Evolutionary conservation across 306 rosid species (phyloP), one percentile per base, ranked within the genome.

Genomic region (Hylodesmum podocarpum): DNA sequence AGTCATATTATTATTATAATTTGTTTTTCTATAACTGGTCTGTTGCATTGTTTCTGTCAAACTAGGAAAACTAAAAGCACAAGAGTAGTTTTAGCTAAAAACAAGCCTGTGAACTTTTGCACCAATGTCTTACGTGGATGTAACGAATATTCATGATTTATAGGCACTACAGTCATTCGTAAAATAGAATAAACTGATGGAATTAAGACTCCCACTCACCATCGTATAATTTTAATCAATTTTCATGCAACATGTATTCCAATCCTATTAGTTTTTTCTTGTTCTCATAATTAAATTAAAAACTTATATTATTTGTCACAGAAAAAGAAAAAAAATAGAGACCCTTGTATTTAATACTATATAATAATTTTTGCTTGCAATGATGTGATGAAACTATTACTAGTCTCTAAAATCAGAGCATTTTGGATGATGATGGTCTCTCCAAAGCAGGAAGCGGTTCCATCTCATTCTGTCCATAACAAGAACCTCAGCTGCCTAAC

Each of bases 401-500:
- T 33, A 33, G 36, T 33, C 36, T 33, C 6, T 33, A 33, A 33
- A 2, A 33, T 33, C 36, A 33, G n/a, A n/a, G n/a, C n/a, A n/a
- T n/a, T n/a, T n/a, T n/a, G n/a, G n/a, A n/a, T 4, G 1, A n/a
- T 47, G 22, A 33, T 33, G 37, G 37, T 4, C 37, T 33, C 37
- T 33, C 37, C 37, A 3, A 33, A 33, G 37, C 37, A 33, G 3
- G 37, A 66, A 16, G 15, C 46, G 15, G 11, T 46, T 57, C 33
- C 66, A 3, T 27, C 49, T 24, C 81, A 22, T 4, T n/a, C 59
- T 24, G 55, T 87, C 24, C 81, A 89, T 66, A 80, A 73, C 78
- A 64, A 55, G 33, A 86, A 29, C 75, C 81, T 92, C 80, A 88
- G 88, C 49, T 87, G 87, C 70, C 78, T 88, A 76, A 86, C 41